These are phyloP conservation scores for Camellia lanceoleosa DNA, from an alignment of 148 eudicot species.

Conservation along the genomic window DNA sequence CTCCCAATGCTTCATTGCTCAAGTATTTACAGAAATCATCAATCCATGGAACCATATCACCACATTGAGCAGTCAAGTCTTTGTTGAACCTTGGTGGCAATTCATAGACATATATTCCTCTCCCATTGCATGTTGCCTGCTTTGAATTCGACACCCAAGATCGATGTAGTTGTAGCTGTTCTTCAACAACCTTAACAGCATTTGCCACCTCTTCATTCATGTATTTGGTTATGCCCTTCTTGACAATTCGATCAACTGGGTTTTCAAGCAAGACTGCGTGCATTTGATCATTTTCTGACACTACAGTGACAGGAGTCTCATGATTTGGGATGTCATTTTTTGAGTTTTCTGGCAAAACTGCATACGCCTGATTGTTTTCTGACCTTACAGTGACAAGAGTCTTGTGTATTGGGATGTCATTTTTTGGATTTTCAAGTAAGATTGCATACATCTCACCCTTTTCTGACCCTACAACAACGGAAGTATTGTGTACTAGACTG, in stretches of 20 bases:
- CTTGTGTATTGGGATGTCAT: no score
- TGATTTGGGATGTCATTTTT: no score
- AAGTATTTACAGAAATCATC: slow-evolving; percentile 54
- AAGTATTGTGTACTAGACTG: no score
- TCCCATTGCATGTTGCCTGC: slow-evolving; percentile 41
- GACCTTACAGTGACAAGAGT: no score
- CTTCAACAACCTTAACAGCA: slow-evolving; percentile 40
- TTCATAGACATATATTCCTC: slow-evolving; percentile 72
- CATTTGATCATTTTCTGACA: no score
- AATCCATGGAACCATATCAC: slow-evolving; percentile 50
- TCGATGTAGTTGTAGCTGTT: slow-evolving; percentile 42
- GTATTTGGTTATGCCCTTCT: background rate
- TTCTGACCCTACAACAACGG: no score
- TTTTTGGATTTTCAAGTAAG: no score
- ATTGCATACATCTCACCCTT: no score
- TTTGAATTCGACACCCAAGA: slow-evolving; percentile 36
- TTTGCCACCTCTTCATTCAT: slow-evolving; percentile 30
- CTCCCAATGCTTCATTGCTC: slow-evolving; percentile 55
- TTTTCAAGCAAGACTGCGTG: background rate
- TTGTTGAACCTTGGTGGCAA: slow-evolving; percentile 74
- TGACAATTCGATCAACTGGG: background rate
- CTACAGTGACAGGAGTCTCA: no score
- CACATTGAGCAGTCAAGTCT: slow-evolving; percentile 49
- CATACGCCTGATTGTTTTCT: no score
- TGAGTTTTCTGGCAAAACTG: no score